Percentiles rank a stretch among this genome's conserved stretches.
Conservation (phyloP, 2,329 filamentous ascomycete species). For the Ceratocystis cubensis region DNA sequence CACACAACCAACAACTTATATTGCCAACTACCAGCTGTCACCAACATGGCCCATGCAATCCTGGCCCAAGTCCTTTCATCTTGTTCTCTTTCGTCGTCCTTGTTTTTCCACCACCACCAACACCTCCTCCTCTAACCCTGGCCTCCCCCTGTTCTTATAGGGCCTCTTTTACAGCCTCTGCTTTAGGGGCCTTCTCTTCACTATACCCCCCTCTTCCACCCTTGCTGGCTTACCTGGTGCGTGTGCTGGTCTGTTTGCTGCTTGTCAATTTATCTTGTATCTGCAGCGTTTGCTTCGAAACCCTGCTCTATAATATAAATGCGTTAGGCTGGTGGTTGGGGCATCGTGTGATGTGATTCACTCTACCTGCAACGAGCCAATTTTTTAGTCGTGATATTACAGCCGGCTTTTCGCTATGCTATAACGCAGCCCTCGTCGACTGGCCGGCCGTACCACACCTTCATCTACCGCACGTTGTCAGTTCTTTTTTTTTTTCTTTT, state of each 20-base stretch:
- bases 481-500: neutral
- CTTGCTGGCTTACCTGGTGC: neutral
- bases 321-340: neutral
- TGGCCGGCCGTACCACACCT: neutral
- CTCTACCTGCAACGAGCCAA: neutral
- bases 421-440: neutral
- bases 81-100: neutral
- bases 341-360: neutral
- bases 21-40: conserved; percentile 2
- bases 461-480: too few relatives aligned
- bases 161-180: neutral
- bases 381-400: neutral
- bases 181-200: neutral
- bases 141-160: neutral
- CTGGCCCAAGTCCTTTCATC: neutral
- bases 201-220: neutral
- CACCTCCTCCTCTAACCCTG: neutral
- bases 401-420: neutral
- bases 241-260: neutral
- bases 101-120: neutral
- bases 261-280: neutral
- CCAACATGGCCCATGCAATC: conserved; percentile 12
- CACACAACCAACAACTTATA: neutral
- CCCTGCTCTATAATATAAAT: neutral
- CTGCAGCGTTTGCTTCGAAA: neutral